These are phyloP conservation scores for Acanthamoeba triangularis DNA, from an alignment of 208 protist genomes.

Conservation along the genomic window DNA sequence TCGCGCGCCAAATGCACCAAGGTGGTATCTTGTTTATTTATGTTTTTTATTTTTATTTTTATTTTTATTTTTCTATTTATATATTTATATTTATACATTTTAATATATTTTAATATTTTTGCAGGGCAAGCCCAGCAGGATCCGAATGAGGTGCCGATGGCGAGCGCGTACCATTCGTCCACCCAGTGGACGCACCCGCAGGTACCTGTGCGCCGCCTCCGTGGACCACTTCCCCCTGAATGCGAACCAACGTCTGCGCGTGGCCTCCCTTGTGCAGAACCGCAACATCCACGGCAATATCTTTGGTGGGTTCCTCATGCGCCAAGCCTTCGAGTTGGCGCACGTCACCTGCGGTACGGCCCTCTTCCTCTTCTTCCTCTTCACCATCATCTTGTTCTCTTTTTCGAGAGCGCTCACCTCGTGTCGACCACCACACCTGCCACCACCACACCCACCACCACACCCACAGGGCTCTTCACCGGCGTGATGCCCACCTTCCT, in stretches of 20 bases:
- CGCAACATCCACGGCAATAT: conserved; percentile 76
- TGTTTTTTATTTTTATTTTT: no score
- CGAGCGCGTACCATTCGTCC: conserved; percentile 1
- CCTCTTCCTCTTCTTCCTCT: neutral
- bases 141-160: conserved; percentile 28
- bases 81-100: no score
- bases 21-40: no score
- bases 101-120: no score
- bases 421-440: no score
- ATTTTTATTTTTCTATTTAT: no score
- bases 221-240: no score
- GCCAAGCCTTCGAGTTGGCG: conserved; percentile 70
- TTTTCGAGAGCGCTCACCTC: no score
- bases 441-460: neutral
- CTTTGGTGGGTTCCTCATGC: conserved; percentile 74
- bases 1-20: conserved; percentile 35
- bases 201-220: neutral
- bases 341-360: conserved; percentile 41
- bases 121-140: neutral
- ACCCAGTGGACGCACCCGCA: conserved; percentile 74
- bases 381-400: no score
- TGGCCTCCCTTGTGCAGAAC: conserved; percentile 40
- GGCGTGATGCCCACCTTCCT: conserved; percentile 46
- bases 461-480: conserved; percentile 48
- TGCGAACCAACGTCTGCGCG: neutral